These are phyloP conservation scores for Fraxinus velutina DNA, from an alignment of 305 asterid species.

Conservation along the genomic window DNA sequence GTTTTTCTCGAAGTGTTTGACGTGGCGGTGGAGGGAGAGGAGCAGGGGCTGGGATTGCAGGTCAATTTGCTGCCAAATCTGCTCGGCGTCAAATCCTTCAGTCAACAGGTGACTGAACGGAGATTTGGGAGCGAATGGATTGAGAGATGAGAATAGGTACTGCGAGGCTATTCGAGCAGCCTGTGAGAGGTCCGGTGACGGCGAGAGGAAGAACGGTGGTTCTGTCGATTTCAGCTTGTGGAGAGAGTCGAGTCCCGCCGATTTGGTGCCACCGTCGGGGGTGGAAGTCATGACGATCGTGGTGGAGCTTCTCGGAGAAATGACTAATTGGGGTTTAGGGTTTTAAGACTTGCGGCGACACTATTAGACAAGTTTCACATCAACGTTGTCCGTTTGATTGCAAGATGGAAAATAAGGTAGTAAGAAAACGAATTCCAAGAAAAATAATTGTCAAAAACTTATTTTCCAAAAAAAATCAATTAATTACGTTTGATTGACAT, in stretches of 20 bases:
- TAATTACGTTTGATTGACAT: too few species aligned
- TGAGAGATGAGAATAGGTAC: conserved; percentile 54
- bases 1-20: conserved; percentile 60
- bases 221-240: conserved; percentile 48
- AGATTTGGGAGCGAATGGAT: conserved; percentile 57
- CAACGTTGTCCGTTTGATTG: too few species aligned
- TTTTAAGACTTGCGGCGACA: background rate
- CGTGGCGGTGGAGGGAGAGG: conserved; percentile 54
- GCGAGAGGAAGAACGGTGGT: conserved; percentile 67
- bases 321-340: conserved; percentile 3
- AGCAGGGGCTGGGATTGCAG: conserved; percentile 68
- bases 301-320: background rate
- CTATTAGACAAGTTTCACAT: too few species aligned
- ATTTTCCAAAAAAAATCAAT: too few species aligned
- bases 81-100: conserved; percentile 80
- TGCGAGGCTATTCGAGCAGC: conserved; percentile 65
- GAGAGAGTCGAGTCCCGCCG: conserved; percentile 51
- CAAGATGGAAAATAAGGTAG: too few species aligned
- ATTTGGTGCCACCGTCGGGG: conserved; percentile 21
- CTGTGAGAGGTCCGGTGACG: conserved; percentile 57
- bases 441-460: too few species aligned
- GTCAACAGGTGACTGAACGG: conserved; percentile 53
- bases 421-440: too few species aligned
- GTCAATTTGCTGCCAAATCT: conserved; percentile 96
- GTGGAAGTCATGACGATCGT: conserved; percentile 24